These are phyloP conservation scores for Mortierella claussenii DNA, from an alignment of 192 early-diverging fungal species.

Conservation along the genomic window DNA sequence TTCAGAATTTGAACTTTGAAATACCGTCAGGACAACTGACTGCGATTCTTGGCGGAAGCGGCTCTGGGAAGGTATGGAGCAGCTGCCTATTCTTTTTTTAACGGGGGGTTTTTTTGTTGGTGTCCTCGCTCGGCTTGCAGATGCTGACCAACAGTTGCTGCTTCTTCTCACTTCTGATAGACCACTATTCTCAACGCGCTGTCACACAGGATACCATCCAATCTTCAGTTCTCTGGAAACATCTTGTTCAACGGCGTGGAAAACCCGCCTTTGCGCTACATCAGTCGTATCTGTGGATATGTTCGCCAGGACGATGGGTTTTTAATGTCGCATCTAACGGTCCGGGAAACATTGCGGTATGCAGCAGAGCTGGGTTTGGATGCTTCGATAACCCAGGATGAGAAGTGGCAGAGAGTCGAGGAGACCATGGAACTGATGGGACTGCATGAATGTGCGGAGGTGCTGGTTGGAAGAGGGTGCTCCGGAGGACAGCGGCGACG, in stretches of 20 bases:
- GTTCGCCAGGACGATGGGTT: constrained; percentile 51
- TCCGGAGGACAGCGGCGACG: constrained; percentile 49
- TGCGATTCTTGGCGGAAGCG: constrained; percentile 47
- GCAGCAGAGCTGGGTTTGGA: constrained; percentile 77
- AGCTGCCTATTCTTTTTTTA: neutral
- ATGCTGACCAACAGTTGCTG: no score
- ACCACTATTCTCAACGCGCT: constrained; percentile 40
- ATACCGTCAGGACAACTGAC: constrained; percentile 47
- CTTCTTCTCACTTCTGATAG: no score
- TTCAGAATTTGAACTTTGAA: constrained; percentile 40
- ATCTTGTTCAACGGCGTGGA: constrained; percentile 43
- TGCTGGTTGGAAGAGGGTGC: constrained; percentile 44
- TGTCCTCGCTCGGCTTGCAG: no score
- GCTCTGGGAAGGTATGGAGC: constrained; percentile 43
- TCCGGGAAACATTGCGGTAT: constrained; percentile 82
- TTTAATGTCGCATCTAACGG: constrained; percentile 71
- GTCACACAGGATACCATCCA: constrained; percentile 14
- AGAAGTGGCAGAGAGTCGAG: constrained; percentile 36
- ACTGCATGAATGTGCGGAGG: constrained; percentile 46
- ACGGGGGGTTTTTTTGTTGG: no score
- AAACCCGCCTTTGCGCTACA: constrained; percentile 32
- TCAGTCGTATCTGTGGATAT: constrained; percentile 36
- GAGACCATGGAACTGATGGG: constrained; percentile 49
- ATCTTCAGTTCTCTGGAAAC: constrained; percentile 19
- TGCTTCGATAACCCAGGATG: constrained; percentile 8